Percentiles rank a stretch among this genome's conserved stretches.
Evolutionary conservation across 768 basidiomycete species (phyloP).

Genomic region (Clitopilus passeckerianus): DNA sequence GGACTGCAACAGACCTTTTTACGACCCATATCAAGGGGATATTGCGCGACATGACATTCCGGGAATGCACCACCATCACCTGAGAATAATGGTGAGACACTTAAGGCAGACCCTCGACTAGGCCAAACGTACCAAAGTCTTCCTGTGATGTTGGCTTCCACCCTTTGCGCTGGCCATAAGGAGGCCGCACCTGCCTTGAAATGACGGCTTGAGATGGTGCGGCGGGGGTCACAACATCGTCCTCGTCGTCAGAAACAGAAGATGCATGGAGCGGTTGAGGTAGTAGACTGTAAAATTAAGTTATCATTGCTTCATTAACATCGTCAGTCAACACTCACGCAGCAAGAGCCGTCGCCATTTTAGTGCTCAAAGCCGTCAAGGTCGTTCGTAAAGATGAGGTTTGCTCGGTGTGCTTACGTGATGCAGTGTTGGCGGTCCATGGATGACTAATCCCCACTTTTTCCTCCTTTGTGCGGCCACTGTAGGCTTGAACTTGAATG

Average conservation of each 20-base stretch:
- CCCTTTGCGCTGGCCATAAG: slow-evolving; percentile 79
- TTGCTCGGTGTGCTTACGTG: slow-evolving; percentile 4
- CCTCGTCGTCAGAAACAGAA: slow-evolving; percentile 56
- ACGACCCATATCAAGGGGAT: slow-evolving; percentile 90
- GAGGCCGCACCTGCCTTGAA: slow-evolving; percentile 56
- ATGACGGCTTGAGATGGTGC: slow-evolving; percentile 36
- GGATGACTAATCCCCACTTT: background rate
- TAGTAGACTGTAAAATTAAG: slow-evolving; percentile 44
- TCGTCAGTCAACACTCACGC: slow-evolving; percentile 44
- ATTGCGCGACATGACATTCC: slow-evolving; percentile 96
- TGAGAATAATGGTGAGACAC: slow-evolving; percentile 18
- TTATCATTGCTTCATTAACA: slow-evolving; percentile 2
- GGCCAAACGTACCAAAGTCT: slow-evolving; percentile 67
- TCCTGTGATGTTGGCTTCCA: slow-evolving; percentile 84
- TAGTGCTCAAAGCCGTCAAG: background rate
- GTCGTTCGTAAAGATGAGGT: slow-evolving; percentile 1
- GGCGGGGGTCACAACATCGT: slow-evolving; percentile 31
- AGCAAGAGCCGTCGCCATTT: slow-evolving; percentile 60
- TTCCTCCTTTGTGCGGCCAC: background rate
- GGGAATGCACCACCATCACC: slow-evolving; percentile 87
- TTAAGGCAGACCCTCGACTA: background rate
- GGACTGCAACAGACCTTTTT: slow-evolving; percentile 67
- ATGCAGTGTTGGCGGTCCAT: background rate
- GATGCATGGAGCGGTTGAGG: slow-evolving; percentile 61
- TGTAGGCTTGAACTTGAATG: background rate